These are phyloP conservation scores for Aquilaria sinensis DNA, from an alignment of 345 rosid genomes.

Conservation along the genomic window DNA sequence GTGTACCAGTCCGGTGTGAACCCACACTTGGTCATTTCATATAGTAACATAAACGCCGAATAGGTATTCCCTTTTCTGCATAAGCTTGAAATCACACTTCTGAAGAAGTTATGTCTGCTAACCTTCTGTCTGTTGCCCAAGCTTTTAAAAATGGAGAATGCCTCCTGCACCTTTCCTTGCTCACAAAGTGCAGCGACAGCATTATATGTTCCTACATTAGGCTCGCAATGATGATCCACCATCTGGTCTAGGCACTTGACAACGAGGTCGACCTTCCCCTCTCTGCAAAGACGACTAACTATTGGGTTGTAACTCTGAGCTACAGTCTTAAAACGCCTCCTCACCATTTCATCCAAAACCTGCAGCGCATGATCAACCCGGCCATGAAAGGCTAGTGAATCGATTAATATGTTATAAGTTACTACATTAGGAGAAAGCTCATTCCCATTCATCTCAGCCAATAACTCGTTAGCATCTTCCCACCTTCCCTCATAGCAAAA, in stretches of 20 bases:
- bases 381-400: constrained; percentile 64
- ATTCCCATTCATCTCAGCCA: constrained; percentile 72
- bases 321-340: constrained; percentile 37
- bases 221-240: constrained; percentile 48
- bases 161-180: constrained; percentile 57
- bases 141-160: constrained; percentile 65
- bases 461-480: constrained; percentile 62
- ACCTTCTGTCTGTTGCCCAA: constrained; percentile 44
- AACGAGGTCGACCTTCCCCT: constrained; percentile 58
- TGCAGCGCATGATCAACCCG: constrained; percentile 53
- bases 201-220: constrained; percentile 74
- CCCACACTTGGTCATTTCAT: constrained; percentile 61
- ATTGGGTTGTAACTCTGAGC: constrained; percentile 74
- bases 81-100: constrained; percentile 48
- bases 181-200: constrained; percentile 56
- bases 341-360: constrained; percentile 59
- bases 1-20: constrained; percentile 63
- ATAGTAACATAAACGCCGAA: constrained; percentile 65
- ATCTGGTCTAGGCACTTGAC: constrained; percentile 63
- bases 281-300: constrained; percentile 47
- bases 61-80: constrained; percentile 78
- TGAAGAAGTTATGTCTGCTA: constrained; percentile 48
- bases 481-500: constrained; percentile 70
- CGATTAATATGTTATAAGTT: constrained; percentile 65
- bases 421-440: constrained; percentile 54